A percentile compares a stretch with the other conserved stretches of the same genome.
These are phyloP conservation scores for Pistacia atlantica DNA, from an alignment of 345 rosid species.

Conservation along the genomic window DNA sequence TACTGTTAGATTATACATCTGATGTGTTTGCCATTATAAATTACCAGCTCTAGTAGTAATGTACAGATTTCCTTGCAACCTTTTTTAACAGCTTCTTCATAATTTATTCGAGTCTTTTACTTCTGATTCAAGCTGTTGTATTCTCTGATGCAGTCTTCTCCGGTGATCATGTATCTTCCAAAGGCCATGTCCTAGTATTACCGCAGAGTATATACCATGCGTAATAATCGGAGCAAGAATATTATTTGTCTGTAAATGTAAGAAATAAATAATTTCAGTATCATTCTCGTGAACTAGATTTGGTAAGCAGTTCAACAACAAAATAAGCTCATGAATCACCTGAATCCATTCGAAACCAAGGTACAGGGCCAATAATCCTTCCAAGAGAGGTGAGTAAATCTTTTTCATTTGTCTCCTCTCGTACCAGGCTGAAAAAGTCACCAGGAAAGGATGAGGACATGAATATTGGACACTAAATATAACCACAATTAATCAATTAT, in stretches of 20 bases:
- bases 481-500: too few species aligned
- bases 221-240: conserved; percentile 88
- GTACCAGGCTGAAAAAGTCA: conserved; percentile 78
- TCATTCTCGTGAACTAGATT: background rate
- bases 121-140: conserved; percentile 58
- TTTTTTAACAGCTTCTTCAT: conserved; percentile 12
- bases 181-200: conserved; percentile 85
- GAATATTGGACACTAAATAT: background rate
- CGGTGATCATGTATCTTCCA: conserved; percentile 92
- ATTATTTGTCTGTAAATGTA: conserved; percentile 65
- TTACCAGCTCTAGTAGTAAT: conserved; percentile 13
- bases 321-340: conserved; percentile 40
- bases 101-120: conserved; percentile 32
- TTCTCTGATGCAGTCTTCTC: conserved; percentile 69
- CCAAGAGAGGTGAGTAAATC: conserved; percentile 93
- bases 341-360: conserved; percentile 95
- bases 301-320: background rate
- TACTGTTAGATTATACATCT: conserved; percentile 4
- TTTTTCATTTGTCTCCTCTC: conserved; percentile 96
- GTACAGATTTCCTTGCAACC: conserved; percentile 23
- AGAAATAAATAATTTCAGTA: conserved; percentile 1
- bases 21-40: background rate
- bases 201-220: conserved; percentile 85
- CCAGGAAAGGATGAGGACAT: background rate
- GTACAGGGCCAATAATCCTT: conserved; percentile 88